Conservation (phyloP, 1,139 yeast genomes). For the Candida sp. region DNA sequence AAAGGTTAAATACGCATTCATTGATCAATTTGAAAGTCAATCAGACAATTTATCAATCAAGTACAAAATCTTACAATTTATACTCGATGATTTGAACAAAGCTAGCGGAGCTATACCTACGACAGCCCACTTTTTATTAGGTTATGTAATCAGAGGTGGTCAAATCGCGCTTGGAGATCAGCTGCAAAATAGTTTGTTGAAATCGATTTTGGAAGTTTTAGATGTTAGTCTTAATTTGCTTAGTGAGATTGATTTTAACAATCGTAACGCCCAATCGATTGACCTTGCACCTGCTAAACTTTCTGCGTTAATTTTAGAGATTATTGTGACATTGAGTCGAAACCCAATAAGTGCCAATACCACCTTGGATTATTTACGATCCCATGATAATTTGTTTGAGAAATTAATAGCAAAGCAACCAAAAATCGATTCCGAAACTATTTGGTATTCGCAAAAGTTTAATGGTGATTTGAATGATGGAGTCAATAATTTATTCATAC, state of each 20-base stretch:
- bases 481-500: conserved; percentile 27
- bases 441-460: conserved; percentile 54
- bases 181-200: conserved; percentile 46
- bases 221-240: conserved; percentile 43
- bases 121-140: conserved; percentile 73
- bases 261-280: conserved; percentile 36
- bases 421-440: conserved; percentile 40
- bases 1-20: conserved; percentile 70
- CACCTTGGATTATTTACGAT: conserved; percentile 53
- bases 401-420: conserved; percentile 53
- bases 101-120: conserved; percentile 42
- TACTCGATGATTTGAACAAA: conserved; percentile 46
- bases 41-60: conserved; percentile 44
- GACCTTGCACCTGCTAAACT: conserved; percentile 55
- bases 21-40: conserved; percentile 60
- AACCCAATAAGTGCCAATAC: conserved; percentile 50
- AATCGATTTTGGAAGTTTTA: conserved; percentile 49
- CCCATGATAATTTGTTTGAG: conserved; percentile 45
- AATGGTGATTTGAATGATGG: conserved; percentile 30
- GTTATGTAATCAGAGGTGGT: conserved; percentile 48
- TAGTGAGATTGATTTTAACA: conserved; percentile 32
- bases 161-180: conserved; percentile 16
- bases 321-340: conserved; percentile 57
- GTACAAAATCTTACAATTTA: conserved; percentile 53
- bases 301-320: conserved; percentile 55